phyloP scores from a whole-genome alignment of 306 rosid species.

The Herpetospermum pedunculosum region DNA sequence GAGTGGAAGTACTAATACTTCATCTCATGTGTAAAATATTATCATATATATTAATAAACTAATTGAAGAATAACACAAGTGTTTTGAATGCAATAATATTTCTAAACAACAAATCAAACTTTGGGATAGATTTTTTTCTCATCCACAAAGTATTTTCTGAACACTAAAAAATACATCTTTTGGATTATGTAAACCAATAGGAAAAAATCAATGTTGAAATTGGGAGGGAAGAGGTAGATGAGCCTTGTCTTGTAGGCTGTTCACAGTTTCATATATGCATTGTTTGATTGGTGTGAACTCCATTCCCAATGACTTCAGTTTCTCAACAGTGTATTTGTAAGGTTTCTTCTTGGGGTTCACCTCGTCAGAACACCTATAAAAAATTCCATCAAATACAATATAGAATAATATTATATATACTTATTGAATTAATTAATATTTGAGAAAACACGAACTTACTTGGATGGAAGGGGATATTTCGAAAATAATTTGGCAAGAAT shows the following conservation, averaged over 20 bases:
- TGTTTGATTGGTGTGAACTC: constrained; percentile 63
- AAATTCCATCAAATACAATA: background rate
- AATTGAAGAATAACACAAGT: too few species aligned
- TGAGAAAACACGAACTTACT: too few species aligned
- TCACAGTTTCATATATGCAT: constrained; percentile 68
- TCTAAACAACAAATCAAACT: too few species aligned
- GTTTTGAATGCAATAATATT: too few species aligned
- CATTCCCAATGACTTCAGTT: constrained; percentile 59
- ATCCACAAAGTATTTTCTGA: too few species aligned
- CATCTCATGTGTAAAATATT: too few species aligned
- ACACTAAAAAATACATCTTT: background rate
- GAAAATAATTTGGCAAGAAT: constrained; percentile 63
- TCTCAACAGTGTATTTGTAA: constrained; percentile 56
- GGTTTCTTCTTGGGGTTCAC: constrained; percentile 63
- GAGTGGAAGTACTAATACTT: too few species aligned
- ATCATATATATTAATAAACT: too few species aligned
- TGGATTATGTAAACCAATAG: background rate
- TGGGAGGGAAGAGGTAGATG: constrained; percentile 39
- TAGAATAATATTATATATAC: too few species aligned
- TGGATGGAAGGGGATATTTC: constrained; percentile 65
- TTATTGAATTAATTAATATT: too few species aligned
- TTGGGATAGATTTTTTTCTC: too few species aligned
- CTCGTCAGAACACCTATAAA: constrained; percentile 66
- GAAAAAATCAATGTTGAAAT: background rate
- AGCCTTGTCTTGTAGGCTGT: constrained; percentile 68